Evolutionary conservation across 805 yeast species (phyloP).

Genomic region (Teunomyces tritomae): DNA sequence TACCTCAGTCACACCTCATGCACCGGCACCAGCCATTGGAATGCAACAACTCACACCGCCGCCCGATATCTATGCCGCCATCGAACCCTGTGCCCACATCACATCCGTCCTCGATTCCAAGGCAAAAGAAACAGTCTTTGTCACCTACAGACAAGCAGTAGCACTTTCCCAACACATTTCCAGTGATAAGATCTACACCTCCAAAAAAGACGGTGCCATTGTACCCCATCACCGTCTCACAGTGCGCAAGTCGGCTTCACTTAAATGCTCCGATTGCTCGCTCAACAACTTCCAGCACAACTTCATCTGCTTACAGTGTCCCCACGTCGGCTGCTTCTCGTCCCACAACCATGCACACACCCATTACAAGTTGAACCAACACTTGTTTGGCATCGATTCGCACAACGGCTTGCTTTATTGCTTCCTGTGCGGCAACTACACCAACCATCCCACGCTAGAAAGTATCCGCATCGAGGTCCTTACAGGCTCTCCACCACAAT

Average conservation of each 20-base stretch:
- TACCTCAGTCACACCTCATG: background rate
- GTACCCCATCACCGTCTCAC: conserved; percentile 38
- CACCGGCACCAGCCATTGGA: background rate
- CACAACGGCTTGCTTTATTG: conserved; percentile 70
- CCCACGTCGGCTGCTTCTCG: conserved; percentile 66
- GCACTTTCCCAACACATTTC: conserved; percentile 40
- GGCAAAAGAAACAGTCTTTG: conserved; percentile 48
- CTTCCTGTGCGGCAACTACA: conserved; percentile 72
- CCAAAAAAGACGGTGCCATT: conserved; percentile 36
- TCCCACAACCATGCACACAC: conserved; percentile 30
- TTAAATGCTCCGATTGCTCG: conserved; percentile 53
- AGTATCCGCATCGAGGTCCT: conserved; percentile 36
- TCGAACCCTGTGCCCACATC: conserved; percentile 51
- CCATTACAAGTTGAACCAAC: conserved; percentile 33
- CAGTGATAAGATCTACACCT: conserved; percentile 24
- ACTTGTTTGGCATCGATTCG: conserved; percentile 56
- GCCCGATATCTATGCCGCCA: conserved; percentile 26
- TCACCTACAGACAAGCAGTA: conserved; percentile 52
- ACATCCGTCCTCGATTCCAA: conserved; percentile 45
- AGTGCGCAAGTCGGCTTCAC: conserved; percentile 40
- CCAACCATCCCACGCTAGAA: conserved; percentile 60
- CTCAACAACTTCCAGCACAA: conserved; percentile 41
- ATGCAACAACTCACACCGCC: conserved; percentile 11
- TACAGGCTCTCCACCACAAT: background rate
- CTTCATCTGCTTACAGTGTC: conserved; percentile 72